Evolutionary conservation across 345 rosid species (phyloP), one percentile per base, ranked within the genome.

Genomic region (Acer yangbiense): DNA sequence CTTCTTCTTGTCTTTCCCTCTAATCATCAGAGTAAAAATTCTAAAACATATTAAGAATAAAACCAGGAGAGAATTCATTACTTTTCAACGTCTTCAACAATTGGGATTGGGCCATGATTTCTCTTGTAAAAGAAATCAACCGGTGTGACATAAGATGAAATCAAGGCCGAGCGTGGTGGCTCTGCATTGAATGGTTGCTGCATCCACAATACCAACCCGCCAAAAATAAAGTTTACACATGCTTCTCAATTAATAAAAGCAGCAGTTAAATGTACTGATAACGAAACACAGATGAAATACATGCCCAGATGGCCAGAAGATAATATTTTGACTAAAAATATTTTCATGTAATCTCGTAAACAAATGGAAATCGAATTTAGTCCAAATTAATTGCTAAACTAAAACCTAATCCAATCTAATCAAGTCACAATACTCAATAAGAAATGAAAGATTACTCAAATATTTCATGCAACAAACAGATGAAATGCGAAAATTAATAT

Each of bases 141-240:
- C 1, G 98, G 97, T 9, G 99, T 93, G 73, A 92, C 86, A 74
- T 92, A 93, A 74, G 97, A 90, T n/a, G 77, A 65, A 83, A 82
- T 77, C 81, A 96, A 82, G 48, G 88, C 95, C 0, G 90, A 81
- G 17, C 99, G 97, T 0, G 84, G 96, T 23, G 99, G 98, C 84
- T 95, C 99, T 0, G 98, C 98, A 80, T 95, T 95, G 88, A 93
- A 95, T 3, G 99, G 99, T 83, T 86, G 89, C 98, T 95, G 89
- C 77, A 81, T 25, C 62, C 78, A 41, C 69, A 54, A 79, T 29
- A 3, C 9, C 68, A 68, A 72, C 25, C 16, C 50, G 11, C 16
- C 12, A 60, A 73, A 73, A 2, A 57, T 14, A 23, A 25, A 4
- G 2, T 18, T 60, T 21, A 44, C 35, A 65, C 43, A 46, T 46